Percentiles rank a stretch among this genome's conserved stretches.
Conservation (phyloP, 768 basidiomycete genomes). For the Chlorophyllum brunneum region DNA sequence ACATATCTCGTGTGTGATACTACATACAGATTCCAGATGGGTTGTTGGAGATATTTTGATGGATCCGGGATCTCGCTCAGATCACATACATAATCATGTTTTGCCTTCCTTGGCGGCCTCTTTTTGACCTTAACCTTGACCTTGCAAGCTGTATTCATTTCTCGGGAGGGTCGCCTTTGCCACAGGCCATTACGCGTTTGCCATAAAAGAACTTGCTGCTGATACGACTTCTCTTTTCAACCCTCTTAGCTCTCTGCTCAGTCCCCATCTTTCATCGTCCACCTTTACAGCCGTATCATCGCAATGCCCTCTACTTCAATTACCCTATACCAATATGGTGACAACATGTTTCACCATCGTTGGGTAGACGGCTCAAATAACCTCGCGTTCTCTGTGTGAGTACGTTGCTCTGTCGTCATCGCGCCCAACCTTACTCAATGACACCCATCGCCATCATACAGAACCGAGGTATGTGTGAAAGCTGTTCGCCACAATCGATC, state of each 20-base stretch:
- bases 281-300: conserved; percentile 7
- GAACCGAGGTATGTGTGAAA: conserved; percentile 10
- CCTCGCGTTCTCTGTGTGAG: conserved; percentile 10
- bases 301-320: conserved; percentile 9
- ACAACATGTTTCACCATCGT: conserved; percentile 8
- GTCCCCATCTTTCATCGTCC: not conserved
- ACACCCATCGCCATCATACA: not conserved
- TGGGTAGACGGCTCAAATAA: conserved; percentile 1
- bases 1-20: conserved; percentile 10
- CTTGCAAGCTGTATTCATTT: conserved; percentile 8
- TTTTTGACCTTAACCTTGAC: conserved; percentile 13
- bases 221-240: not conserved
- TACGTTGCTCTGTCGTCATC: not conserved
- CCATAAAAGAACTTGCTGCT: conserved; percentile 5
- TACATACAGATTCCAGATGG: conserved; percentile 9
- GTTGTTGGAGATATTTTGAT: conserved; percentile 12
- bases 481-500: not conserved
- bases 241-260: not conserved
- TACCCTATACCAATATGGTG: conserved; percentile 9
- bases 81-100: conserved; percentile 12
- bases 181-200: conserved; percentile 6
- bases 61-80: conserved; percentile 13
- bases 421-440: not conserved
- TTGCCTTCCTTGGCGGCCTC: conserved; percentile 9
- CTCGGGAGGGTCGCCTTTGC: conserved; percentile 5